Base-by-base conservation (phyloP, 73 alveolate species). In the Paramecium bursaria region DNA sequence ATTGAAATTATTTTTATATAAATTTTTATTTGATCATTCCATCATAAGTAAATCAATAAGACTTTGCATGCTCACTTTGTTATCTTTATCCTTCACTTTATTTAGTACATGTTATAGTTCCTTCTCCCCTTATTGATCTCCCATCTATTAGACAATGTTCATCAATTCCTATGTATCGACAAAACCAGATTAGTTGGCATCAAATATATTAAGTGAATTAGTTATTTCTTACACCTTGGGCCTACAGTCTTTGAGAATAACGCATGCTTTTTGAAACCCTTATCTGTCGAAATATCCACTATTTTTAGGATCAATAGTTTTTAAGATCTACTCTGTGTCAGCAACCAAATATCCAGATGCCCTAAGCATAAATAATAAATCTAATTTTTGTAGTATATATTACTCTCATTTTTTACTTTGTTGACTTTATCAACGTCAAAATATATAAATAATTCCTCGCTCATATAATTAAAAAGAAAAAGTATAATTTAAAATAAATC, bases 151-250 rank as follows among this genome's bases (percentile, higher is more conserved):
- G 2, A 67, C 55, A 10, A 67, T 67, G 6, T 47, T 47, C 82
- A 67, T 67, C 46, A 67, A 67, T 67, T 67, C 53, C 1, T 67
- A 39, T 0, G 60, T 67, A 67, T 67, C 82, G 21, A 67, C 27
- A 39, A 35, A 67, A 2, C 82, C 82, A 39, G 82, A 39, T 21
- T 31, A 25, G 19, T 67, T 15, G 33, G 26, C 33, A 67, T 67
- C 82, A 67, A 67, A 67, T 7, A 67, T 47, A 5, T 31, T 19
- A 3, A 67, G 42, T 21, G 57, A 14, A 1, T 42, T 47, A 39
- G 33, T 23, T 17, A 67, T 67, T 47, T 67, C 82, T 47, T 31
- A 42, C 27, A 39, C 22, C 44, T 21, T 35, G 21, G 82, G 60
- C 9, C 39, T 33, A 35, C 44, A 39, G 22, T 67, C 82, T 21